Evolutionary conservation across 1,139 yeast genomes (phyloP).

Genomic region (Saccharomyces hybrid): DNA sequence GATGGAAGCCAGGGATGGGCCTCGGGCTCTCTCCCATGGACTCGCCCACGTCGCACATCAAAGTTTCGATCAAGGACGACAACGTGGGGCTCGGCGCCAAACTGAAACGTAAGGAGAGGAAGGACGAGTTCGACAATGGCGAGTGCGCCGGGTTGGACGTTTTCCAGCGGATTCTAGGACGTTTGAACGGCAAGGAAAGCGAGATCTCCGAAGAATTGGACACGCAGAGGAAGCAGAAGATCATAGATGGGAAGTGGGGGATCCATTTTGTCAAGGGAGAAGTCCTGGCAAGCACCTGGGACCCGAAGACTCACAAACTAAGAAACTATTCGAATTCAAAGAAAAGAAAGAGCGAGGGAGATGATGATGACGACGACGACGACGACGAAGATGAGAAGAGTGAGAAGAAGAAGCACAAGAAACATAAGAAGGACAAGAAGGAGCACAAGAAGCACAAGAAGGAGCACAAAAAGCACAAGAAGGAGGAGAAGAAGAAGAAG

Average conservation of each 20-base stretch:
- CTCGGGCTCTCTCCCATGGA: conserved; percentile 65
- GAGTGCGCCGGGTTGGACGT: conserved; percentile 89
- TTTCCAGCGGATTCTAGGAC: conserved; percentile 82
- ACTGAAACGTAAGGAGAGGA: conserved; percentile 48
- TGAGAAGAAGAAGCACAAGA: conserved; percentile 1
- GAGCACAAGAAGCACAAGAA: conserved; percentile 20
- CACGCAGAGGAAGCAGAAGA: conserved; percentile 55
- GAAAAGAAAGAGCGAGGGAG: neutral
- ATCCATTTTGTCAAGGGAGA: conserved; percentile 83
- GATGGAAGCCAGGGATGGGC: conserved; percentile 92
- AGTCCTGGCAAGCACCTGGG: conserved; percentile 77
- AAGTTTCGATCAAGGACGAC: conserved; percentile 74
- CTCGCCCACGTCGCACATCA: conserved; percentile 66
- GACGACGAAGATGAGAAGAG: neutral
- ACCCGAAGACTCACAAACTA: conserved; percentile 46
- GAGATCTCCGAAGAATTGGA: conserved; percentile 54
- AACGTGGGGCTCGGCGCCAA: conserved; percentile 80
- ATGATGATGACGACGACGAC: too few species aligned
- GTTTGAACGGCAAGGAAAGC: conserved; percentile 72
- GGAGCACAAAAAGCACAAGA: conserved; percentile 17
- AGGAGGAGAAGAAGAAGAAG: conserved; percentile 27
- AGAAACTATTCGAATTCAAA: conserved; percentile 15
- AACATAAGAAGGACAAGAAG: conserved; percentile 2
- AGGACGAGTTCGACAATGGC: conserved; percentile 63
- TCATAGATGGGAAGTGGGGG: conserved; percentile 77